These are phyloP conservation scores for Knufia fluminis DNA, from an alignment of 2,329 filamentous ascomycete genomes.

Conservation along the genomic window DNA sequence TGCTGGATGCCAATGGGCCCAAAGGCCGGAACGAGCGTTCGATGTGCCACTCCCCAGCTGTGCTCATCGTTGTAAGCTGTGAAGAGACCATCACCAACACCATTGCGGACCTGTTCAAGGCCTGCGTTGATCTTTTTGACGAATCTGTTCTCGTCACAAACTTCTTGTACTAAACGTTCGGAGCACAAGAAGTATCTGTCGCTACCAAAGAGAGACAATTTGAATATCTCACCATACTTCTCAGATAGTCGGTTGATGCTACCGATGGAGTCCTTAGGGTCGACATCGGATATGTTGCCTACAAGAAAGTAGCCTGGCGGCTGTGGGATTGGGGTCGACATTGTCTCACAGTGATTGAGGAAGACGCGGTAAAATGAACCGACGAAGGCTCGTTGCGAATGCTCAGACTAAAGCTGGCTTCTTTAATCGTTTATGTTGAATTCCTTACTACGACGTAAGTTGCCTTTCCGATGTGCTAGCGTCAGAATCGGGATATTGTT, in stretches of 20 bases:
- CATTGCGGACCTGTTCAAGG: constrained; percentile 50
- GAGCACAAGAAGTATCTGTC: constrained; percentile 44
- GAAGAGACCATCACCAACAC: constrained; percentile 57
- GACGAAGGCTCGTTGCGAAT: too few species aligned
- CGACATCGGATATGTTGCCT: constrained; percentile 44
- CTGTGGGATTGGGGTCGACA: constrained; percentile 43
- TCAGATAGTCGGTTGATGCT: constrained; percentile 42
- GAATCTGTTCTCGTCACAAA: constrained; percentile 59
- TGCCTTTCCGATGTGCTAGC: too few species aligned
- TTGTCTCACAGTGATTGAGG: constrained; percentile 35
- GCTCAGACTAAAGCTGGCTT: too few species aligned
- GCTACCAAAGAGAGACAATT: constrained; percentile 43
- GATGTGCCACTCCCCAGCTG: constrained; percentile 57
- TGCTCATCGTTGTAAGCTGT: constrained; percentile 43
- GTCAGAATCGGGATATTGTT: too few species aligned
- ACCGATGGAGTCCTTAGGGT: constrained; percentile 42
- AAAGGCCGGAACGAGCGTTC: constrained; percentile 39
- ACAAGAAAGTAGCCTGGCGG: constrained; percentile 43
- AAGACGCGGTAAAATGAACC: too few species aligned
- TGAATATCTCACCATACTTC: constrained; percentile 50
- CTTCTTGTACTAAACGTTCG: constrained; percentile 51
- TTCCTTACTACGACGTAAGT: too few species aligned
- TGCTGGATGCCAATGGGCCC: constrained; percentile 36
- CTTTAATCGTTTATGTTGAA: too few species aligned
- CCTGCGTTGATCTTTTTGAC: constrained; percentile 45